Evolutionary conservation across 1,284 basidiomycete species (phyloP).

Genomic region (Clitocybe nebularis): DNA sequence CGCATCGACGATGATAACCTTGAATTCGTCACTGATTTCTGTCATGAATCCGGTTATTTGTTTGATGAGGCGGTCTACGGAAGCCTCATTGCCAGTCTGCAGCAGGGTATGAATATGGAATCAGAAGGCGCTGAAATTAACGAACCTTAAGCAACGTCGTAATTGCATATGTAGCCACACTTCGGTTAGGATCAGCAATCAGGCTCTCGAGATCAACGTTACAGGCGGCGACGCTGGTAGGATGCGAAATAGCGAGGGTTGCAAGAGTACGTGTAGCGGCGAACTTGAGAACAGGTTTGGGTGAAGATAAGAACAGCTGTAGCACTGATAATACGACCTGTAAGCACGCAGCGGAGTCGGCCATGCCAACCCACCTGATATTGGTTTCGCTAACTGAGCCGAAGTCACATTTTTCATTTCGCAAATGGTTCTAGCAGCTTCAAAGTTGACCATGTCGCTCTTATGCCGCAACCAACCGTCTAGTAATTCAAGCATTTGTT

Average conservation of each 20-base stretch:
- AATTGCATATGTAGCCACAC: constrained; percentile 98
- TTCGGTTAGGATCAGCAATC: constrained; percentile 94
- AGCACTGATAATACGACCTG: constrained; percentile 52
- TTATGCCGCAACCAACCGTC: constrained; percentile 98
- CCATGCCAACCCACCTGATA: constrained; percentile 63
- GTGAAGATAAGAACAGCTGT: constrained; percentile 90
- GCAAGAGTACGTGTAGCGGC: constrained; percentile 96
- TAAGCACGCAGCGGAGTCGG: constrained; percentile 2
- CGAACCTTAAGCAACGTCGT: constrained; percentile 93
- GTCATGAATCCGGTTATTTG: constrained; percentile 99
- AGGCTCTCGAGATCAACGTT: constrained; percentile 98
- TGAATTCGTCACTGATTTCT: constrained; percentile 99
- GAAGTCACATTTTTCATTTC: constrained; percentile 86
- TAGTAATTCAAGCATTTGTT: constrained; percentile 90
- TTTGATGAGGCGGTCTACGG: constrained; percentile 98
- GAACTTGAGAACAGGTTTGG: constrained; percentile 94
- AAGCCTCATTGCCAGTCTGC: constrained; percentile 97
- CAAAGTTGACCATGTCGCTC: constrained; percentile 99
- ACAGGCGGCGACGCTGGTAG: constrained; percentile 85
- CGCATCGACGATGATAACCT: constrained; percentile 99
- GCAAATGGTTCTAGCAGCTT: constrained; percentile 96
- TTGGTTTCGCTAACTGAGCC: constrained; percentile 81
- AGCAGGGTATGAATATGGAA: constrained; percentile 13
- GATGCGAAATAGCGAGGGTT: constrained; percentile 80
- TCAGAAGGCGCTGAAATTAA: constrained; percentile 2